Evolutionary conservation across 495 filamentous ascomycete species (phyloP), one percentile per base, ranked within the genome.

Genomic region (Podospora comata): DNA sequence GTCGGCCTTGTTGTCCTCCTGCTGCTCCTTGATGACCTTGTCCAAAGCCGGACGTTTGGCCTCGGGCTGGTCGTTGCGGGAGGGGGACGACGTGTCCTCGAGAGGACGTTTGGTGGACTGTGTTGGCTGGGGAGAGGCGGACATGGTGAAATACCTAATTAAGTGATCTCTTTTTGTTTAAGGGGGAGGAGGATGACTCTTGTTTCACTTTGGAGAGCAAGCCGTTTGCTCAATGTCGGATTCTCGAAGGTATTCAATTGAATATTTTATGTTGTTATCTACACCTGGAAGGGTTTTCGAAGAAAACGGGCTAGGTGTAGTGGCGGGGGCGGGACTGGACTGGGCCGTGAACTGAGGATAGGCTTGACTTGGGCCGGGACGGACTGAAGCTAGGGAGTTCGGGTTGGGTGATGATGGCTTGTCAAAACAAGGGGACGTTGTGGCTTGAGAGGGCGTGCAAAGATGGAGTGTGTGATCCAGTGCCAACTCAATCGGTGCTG

Each of bases 21-120:
- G 27, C 32, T 61, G 59, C 55, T 78, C 76, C 74, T 88, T 90
- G 60, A 91, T 84, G 71, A 93, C 85, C 84, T 97, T 99, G 82
- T 97, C 94, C 66, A 98, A 86, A 60, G 96, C 96, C 30, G 91
- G 96, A 71, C 95, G 91, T 83, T 99, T 99, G 71, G 96, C 95
- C 71, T 99, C 95, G 32, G 93, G 93, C 79, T 97, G 96, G 73
- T 97, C 95, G 75, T 89, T 90, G 20, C 91, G 92, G 28, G 93
- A 95, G 4, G 95, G 93, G 3, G 95, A 98, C 56, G 95, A 98
- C 39, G 93, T 88, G 75, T 98, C 95, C 84, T 99, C 95, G 62
- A 98, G 88, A 69, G 95, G 95, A 70, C 95, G 93, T 85, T 99
- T 99, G 74, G 92, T 77, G 70, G 85, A 85, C 69, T 85, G 82